Evolutionary conservation across 2,329 filamentous ascomycete genomes (phyloP).

Genomic region (Pestalotiopsis fici): DNA sequence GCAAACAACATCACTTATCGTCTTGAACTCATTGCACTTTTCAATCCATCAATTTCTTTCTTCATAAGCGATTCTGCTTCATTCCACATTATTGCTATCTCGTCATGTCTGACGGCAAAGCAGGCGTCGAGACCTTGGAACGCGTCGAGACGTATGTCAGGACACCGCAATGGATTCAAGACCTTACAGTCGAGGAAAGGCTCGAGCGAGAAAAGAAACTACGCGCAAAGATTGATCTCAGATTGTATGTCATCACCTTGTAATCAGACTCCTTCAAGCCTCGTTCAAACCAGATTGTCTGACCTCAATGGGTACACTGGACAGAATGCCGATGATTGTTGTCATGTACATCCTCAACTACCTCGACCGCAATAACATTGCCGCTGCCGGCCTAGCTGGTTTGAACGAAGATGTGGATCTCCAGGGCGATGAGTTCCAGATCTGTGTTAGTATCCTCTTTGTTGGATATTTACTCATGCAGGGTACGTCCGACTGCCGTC

Average conservation of each 20-base stretch:
- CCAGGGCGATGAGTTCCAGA: conserved; percentile 35
- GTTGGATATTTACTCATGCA: conserved; percentile 31
- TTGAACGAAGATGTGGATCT: conserved; percentile 37
- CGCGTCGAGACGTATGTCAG: not conserved
- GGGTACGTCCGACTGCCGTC: conserved; percentile 10
- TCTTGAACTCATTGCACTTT: not conserved
- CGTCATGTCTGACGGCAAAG: not conserved
- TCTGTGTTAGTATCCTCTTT: conserved; percentile 27
- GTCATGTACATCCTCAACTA: conserved; percentile 18
- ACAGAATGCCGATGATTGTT: not conserved
- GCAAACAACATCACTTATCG: not conserved
- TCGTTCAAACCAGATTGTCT: not conserved
- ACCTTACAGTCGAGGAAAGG: not conserved
- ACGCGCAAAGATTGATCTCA: conserved; percentile 1
- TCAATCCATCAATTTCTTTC: not conserved
- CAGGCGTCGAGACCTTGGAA: not conserved
- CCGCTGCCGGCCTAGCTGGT: conserved; percentile 39
- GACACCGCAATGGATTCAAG: conserved; percentile 3
- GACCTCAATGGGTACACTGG: not conserved
- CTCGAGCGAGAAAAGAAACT: not conserved
- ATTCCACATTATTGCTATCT: not conserved
- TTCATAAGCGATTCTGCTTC: not conserved
- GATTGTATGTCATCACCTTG: not conserved
- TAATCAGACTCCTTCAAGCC: not conserved
- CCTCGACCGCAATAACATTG: conserved; percentile 43